These are phyloP conservation scores for Diacronema lutheri DNA, from an alignment of 78 protist genomes.

Conservation along the genomic window DNA sequence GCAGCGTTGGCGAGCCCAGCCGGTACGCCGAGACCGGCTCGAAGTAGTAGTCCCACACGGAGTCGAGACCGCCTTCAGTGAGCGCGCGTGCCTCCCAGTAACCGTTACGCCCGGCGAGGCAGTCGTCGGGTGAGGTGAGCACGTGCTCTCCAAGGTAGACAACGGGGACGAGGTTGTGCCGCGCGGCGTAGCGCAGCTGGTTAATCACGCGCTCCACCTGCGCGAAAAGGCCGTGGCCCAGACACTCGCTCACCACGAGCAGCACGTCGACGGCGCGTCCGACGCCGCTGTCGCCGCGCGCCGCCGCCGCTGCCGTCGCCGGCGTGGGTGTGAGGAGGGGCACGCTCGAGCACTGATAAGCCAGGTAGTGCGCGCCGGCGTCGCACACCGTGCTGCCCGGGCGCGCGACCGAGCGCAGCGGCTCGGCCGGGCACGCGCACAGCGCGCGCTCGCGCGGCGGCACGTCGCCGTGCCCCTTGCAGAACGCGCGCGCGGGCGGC, in stretches of 20 bases:
- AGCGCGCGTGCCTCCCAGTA: background rate
- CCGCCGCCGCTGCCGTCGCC: no score
- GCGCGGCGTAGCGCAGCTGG: background rate
- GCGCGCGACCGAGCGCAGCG: no score
- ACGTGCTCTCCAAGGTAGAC: background rate
- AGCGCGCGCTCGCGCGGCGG: no score
- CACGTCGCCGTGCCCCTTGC: no score
- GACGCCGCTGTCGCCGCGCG: no score
- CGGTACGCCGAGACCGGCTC: background rate
- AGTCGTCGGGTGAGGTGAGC: background rate
- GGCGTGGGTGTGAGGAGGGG: background rate
- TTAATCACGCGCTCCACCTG: background rate
- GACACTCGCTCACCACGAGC: background rate
- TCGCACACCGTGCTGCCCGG: background rate
- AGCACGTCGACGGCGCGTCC: no score
- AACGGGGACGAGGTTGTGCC: background rate
- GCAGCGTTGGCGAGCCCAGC: background rate
- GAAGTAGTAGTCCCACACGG: conserved; percentile 21
- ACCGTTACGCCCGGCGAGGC: background rate
- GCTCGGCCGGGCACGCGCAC: no score
- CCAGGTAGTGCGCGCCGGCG: background rate
- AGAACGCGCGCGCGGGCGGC: no score
- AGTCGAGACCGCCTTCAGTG: no score
- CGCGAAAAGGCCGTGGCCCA: conserved; percentile 5
- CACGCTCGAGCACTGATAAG: background rate